A percentile compares a stretch with the other conserved stretches of the same genome.
These are phyloP conservation scores for Striga hermonthica DNA, from an alignment of 305 asterid species.

Conservation along the genomic window DNA sequence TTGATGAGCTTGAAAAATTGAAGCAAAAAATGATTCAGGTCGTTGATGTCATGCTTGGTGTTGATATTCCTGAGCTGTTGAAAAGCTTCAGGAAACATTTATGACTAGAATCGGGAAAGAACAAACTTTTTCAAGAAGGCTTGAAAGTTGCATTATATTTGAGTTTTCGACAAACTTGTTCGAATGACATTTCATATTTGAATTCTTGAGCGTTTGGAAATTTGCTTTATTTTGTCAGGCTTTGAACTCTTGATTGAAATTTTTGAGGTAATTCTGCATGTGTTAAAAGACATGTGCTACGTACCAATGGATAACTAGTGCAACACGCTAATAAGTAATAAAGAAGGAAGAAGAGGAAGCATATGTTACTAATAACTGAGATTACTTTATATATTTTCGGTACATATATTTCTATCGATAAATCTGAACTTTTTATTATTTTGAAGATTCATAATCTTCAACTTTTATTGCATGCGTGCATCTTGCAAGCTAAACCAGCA, in stretches of 20 bases:
- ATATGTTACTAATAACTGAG: too few relatives aligned
- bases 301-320: not conserved
- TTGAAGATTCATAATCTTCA: too few relatives aligned
- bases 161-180: too few relatives aligned
- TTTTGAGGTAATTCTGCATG: not conserved
- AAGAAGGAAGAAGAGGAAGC: too few relatives aligned
- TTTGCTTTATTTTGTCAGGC: not conserved
- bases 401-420: too few relatives aligned
- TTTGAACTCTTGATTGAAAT: not conserved
- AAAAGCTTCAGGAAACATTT: conserved; percentile 70
- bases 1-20: conserved; percentile 73
- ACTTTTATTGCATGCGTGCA: too few relatives aligned
- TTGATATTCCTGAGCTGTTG: conserved; percentile 71
- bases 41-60: conserved; percentile 76
- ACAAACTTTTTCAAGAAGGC: conserved; percentile 51
- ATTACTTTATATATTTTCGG: too few relatives aligned
- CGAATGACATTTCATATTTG: too few relatives aligned
- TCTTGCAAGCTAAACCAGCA: too few relatives aligned
- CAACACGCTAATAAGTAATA: too few relatives aligned
- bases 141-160: conserved; percentile 31
- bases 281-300: not conserved
- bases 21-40: conserved; percentile 74
- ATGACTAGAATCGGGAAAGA: conserved; percentile 37
- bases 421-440: too few relatives aligned
- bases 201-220: not conserved